A percentile compares a stretch with the other conserved stretches of the same genome.
Conservation (phyloP, 352 stramenopile genomes). For the Aphanomyces astaci region DNA sequence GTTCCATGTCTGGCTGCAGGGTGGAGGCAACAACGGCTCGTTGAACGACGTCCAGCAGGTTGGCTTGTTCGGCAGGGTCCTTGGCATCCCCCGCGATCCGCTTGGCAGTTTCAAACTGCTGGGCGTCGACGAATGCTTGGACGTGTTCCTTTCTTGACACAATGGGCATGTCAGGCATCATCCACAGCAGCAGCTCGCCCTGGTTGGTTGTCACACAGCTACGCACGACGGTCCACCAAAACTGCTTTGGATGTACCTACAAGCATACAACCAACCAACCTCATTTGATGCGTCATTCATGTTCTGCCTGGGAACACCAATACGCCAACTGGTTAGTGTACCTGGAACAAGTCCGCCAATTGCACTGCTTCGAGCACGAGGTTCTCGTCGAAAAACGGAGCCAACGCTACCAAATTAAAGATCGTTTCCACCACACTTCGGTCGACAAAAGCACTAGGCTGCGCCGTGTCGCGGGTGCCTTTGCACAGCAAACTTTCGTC, state of each 20-base stretch:
- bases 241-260: constrained; percentile 22
- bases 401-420: constrained; percentile 16
- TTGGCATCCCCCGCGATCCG: background rate
- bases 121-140: background rate
- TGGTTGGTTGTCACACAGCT: constrained; percentile 15
- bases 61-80: background rate
- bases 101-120: constrained; percentile 14
- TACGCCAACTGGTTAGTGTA: no score
- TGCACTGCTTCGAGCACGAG: constrained; percentile 6
- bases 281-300: no score
- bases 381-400: constrained; percentile 20
- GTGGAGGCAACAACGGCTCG: background rate
- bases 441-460: constrained; percentile 8
- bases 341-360: constrained; percentile 2
- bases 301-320: no score
- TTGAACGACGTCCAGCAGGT: constrained; percentile 11
- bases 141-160: background rate
- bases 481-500: constrained; percentile 10
- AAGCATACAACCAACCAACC: background rate
- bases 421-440: constrained; percentile 19
- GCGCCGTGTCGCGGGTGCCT: background rate
- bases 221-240: constrained; percentile 13
- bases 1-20: background rate
- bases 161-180: constrained; percentile 8
- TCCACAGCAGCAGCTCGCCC: constrained; percentile 13